Evolutionary conservation across 2,329 filamentous ascomycete species (phyloP).

Genomic region (Coniella vitis): DNA sequence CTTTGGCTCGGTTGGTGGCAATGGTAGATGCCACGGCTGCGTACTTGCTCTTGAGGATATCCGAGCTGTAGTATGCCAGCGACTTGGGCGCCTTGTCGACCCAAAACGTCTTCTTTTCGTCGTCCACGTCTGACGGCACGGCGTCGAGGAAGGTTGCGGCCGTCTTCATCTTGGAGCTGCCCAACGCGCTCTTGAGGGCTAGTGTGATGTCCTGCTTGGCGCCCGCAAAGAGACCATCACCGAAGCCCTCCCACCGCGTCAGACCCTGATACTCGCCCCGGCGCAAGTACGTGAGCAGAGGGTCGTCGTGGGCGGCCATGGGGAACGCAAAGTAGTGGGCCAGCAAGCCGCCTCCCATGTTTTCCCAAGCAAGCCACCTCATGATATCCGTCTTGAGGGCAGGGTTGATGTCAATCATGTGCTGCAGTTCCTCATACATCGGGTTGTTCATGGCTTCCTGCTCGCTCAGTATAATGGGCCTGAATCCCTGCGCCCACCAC

Average conservation of each 20-base stretch:
- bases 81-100: slow-evolving; percentile 58
- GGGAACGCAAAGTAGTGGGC: slow-evolving; percentile 75
- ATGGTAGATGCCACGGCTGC: slow-evolving; percentile 58
- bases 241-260: slow-evolving; percentile 67
- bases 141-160: slow-evolving; percentile 59
- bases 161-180: slow-evolving; percentile 45
- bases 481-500: slow-evolving; percentile 94
- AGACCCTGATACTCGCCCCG: slow-evolving; percentile 67
- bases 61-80: slow-evolving; percentile 70
- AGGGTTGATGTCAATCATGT: slow-evolving; percentile 47
- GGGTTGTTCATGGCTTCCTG: slow-evolving; percentile 80
- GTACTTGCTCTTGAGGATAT: slow-evolving; percentile 59
- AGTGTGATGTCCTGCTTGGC: slow-evolving; percentile 56
- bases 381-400: slow-evolving; percentile 64
- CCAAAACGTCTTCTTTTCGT: slow-evolving; percentile 47
- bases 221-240: slow-evolving; percentile 67
- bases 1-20: slow-evolving; percentile 47
- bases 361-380: slow-evolving; percentile 88
- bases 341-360: slow-evolving; percentile 79
- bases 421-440: slow-evolving; percentile 64
- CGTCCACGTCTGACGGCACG: slow-evolving; percentile 33
- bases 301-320: slow-evolving; percentile 70
- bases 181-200: slow-evolving; percentile 54
- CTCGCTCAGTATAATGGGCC: slow-evolving; percentile 70
- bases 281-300: slow-evolving; percentile 64